Evolutionary conservation across 176 grass and related monocot species (phyloP).

Genomic region (Oryza meridionalis): DNA sequence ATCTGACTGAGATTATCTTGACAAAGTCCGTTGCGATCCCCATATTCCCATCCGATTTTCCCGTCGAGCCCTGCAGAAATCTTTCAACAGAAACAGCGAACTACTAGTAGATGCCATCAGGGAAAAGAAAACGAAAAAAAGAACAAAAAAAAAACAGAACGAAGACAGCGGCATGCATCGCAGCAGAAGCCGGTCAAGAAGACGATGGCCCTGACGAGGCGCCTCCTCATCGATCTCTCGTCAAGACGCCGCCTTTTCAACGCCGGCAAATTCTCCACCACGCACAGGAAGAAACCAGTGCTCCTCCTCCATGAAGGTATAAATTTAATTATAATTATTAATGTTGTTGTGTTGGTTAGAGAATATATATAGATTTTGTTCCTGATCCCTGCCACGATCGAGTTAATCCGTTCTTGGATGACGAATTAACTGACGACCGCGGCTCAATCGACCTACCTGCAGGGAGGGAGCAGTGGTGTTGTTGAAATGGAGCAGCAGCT

Average conservation of each 20-base stretch:
- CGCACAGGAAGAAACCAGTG: background rate
- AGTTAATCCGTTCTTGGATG: background rate
- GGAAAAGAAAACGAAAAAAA: background rate
- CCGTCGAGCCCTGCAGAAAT: constrained; percentile 12
- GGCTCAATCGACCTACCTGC: background rate
- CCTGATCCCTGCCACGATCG: background rate
- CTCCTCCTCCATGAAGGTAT: background rate
- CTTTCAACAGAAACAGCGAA: background rate
- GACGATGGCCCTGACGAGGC: background rate
- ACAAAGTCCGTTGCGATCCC: constrained; percentile 15
- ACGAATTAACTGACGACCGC: no score
- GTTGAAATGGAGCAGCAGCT: background rate
- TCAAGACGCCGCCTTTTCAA: background rate
- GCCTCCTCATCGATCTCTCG: background rate
- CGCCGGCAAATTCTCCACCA: background rate
- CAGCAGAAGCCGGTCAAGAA: background rate
- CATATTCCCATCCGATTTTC: background rate
- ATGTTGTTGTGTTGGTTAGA: background rate
- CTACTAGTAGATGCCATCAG: background rate
- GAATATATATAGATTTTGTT: background rate
- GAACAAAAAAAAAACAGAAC: background rate
- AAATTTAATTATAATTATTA: no score
- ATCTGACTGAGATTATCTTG: background rate
- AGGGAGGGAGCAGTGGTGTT: background rate
- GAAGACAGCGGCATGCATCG: constrained; percentile 5